Evolutionary conservation across 2,329 filamentous ascomycete genomes (phyloP).

Genomic region (Xylariaceae sp.): DNA sequence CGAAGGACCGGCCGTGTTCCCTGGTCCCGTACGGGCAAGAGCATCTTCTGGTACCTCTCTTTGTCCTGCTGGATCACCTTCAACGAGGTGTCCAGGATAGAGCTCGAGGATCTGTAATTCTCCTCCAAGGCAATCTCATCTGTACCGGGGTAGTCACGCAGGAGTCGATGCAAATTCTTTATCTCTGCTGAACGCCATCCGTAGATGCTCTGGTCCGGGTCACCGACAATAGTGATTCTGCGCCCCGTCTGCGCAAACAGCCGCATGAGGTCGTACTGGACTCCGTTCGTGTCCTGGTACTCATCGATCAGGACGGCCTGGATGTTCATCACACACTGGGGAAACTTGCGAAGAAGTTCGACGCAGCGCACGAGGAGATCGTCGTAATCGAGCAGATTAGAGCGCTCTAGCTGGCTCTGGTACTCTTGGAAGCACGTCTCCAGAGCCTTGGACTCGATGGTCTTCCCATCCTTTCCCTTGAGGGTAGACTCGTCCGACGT

Average conservation of each 20-base stretch:
- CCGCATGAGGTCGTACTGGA: constrained; percentile 92
- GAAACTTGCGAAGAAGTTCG: constrained; percentile 66
- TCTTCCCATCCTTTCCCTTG: constrained; percentile 42
- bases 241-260: constrained; percentile 68
- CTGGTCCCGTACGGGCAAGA: constrained; percentile 73
- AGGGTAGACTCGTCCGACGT: constrained; percentile 30
- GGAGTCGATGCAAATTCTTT: constrained; percentile 76
- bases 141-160: constrained; percentile 69
- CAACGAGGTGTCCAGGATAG: constrained; percentile 74
- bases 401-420: constrained; percentile 64
- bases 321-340: constrained; percentile 80
- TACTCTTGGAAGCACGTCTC: constrained; percentile 68
- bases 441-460: constrained; percentile 51
- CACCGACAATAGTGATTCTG: constrained; percentile 89
- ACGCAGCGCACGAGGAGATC: constrained; percentile 82
- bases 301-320: constrained; percentile 92
- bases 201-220: constrained; percentile 97
- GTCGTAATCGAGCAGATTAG: constrained; percentile 89
- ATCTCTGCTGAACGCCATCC: constrained; percentile 92
- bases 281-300: constrained; percentile 93
- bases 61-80: constrained; percentile 88
- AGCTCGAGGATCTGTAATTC: constrained; percentile 88
- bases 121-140: constrained; percentile 82
- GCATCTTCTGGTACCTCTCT: constrained; percentile 69
- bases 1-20: constrained; percentile 79